Base-by-base conservation (phyloP, 2,329 filamentous ascomycete species). In the Apiospora aurea region DNA sequence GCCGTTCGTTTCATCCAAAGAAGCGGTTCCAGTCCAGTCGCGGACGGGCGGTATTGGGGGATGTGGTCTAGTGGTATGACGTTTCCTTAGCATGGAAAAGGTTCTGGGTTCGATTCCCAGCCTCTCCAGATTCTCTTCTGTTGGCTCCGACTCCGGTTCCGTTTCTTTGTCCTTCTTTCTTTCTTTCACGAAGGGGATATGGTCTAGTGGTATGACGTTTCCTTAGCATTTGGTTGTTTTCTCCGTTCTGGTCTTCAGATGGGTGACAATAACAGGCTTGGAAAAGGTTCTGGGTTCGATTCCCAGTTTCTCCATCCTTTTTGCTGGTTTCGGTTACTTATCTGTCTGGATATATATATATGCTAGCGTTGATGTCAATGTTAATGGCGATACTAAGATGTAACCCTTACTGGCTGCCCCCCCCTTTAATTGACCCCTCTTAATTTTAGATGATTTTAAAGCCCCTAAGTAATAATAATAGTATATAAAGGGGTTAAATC, bases 61-160 rank as follows among this genome's bases (percentile, higher is more conserved):
- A 69, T 69, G 67, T 69, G 67, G 67, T 69, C 67, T 69, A 69
- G 67, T 69, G 67, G 67, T 69, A 69, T 49, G 67, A 69, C 67
- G 67, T 69, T 69, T 69, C 67, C 44, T 69, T 69, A 68, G 67
- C 67, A 69, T 49, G 44, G 67, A 69, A 69, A 69, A 69, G 67
- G 44, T 69, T 69, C 67, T 69, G 67, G 67, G 67, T 69, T 69
- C 67, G 67, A 69, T 69, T 69, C 67, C 67, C 67, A 69, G 67
- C 67, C 38, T 69, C 67, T 69, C 67, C 67, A 69, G 53, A 34
- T 38, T 61, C 29, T 16, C 13, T 18, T n/a, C 18, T 13, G 13
- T 7, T 5, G 34, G 13, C 41, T 11, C 10, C 10, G 41, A 7
- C 26, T 34, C 24, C 24, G 8, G 61, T 13, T 4, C 13, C 41